These are phyloP conservation scores for Colletotrichum lentis DNA, from an alignment of 2,329 filamentous ascomycete genomes.

Conservation along the genomic window DNA sequence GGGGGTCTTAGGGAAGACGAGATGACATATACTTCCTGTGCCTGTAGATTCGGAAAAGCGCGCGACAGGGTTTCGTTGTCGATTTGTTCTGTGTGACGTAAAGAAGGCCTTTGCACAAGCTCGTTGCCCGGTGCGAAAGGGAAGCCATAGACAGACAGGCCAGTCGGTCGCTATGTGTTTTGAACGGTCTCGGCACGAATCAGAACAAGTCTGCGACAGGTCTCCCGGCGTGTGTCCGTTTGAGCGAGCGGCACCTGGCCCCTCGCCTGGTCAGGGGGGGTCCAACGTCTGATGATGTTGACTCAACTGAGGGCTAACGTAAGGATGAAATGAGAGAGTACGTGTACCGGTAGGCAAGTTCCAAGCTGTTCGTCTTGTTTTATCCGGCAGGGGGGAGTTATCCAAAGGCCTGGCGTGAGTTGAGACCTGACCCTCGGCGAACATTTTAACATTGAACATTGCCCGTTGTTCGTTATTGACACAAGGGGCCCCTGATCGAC, in stretches of 20 bases:
- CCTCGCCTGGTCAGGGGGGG: not conserved
- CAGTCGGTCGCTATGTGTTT: no score
- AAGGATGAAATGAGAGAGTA: constrained; percentile 15
- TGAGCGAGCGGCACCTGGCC: not conserved
- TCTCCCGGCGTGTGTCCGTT: not conserved
- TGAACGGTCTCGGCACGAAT: not conserved
- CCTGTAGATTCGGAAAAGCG: not conserved
- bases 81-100: not conserved
- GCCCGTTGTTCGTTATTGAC: not conserved
- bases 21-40: not conserved
- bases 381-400: not conserved
- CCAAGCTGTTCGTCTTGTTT: constrained; percentile 1
- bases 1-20: not conserved
- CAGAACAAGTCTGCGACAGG: not conserved
- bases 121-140: not conserved
- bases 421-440: not conserved
- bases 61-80: constrained; percentile 1
- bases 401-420: constrained; percentile 1
- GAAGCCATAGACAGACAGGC: no score
- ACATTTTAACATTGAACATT: not conserved
- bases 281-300: not conserved
- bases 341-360: not conserved
- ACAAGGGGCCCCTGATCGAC: constrained; percentile 22
- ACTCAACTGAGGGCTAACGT: not conserved
- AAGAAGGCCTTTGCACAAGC: not conserved